Percentiles rank a stretch among this genome's conserved stretches.
phyloP scores from a whole-genome alignment of 306 rosid species.

The Inga leiocalycina region DNA sequence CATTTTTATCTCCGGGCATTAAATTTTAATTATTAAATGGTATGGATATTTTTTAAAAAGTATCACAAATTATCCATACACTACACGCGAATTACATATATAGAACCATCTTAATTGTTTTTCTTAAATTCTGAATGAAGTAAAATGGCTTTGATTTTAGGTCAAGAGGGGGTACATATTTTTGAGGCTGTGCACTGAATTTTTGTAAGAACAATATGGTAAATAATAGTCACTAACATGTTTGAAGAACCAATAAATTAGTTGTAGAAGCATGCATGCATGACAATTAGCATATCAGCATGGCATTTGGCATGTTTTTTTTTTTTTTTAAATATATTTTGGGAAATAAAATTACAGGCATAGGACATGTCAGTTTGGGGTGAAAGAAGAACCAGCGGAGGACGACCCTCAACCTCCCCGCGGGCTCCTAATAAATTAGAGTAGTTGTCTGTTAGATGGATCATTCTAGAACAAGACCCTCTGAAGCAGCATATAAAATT shows the following conservation, averaged over 20 bases:
- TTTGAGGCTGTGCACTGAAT: background rate
- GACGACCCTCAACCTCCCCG: constrained; percentile 39
- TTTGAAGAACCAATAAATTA: no score
- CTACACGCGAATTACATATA: no score
- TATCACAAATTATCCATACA: no score
- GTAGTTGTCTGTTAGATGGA: constrained; percentile 49
- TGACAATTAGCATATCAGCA: no score
- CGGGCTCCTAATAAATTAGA: constrained; percentile 42
- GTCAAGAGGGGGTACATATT: background rate
- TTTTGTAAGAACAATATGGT: background rate
- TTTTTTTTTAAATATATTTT: no score
- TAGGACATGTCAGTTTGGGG: background rate
- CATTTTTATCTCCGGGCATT: no score
- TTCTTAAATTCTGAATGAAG: background rate
- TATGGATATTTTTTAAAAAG: no score
- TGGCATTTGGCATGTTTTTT: background rate
- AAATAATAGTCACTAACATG: no score
- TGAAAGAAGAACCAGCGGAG: background rate
- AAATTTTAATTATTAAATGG: no score
- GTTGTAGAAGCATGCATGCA: no score
- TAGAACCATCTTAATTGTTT: no score
- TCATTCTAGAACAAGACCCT: background rate
- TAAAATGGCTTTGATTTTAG: no score
- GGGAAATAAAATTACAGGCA: background rate
- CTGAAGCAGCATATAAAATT: background rate